Percentiles rank a stretch among this genome's conserved stretches.
These are phyloP conservation scores for Fomitiporia mediterranea DNA, from an alignment of 1,284 basidiomycete genomes.

Conservation along the genomic window DNA sequence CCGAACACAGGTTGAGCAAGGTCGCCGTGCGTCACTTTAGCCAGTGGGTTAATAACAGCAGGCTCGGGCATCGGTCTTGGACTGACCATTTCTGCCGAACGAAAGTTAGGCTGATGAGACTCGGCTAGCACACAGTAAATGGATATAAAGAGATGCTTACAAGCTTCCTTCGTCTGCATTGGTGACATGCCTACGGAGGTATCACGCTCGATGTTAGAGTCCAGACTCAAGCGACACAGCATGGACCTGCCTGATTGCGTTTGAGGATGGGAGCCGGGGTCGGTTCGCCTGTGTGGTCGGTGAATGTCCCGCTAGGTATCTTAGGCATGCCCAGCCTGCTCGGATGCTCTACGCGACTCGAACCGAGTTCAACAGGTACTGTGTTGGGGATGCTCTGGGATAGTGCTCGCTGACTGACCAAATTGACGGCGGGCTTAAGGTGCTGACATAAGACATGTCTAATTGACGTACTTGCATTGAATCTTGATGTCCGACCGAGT, in stretches of 20 bases:
- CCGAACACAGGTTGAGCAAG: conserved; percentile 32
- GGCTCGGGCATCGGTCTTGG: conserved; percentile 21
- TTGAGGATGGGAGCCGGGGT: conserved; percentile 50
- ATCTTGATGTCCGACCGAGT: too few relatives aligned
- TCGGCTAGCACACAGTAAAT: conserved; percentile 18
- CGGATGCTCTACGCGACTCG: too few relatives aligned
- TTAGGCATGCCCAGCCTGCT: conserved; percentile 9
- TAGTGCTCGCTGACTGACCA: neutral
- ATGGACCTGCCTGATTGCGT: conserved; percentile 47
- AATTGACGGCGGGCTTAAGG: conserved; percentile 1
- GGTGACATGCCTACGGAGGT: conserved; percentile 34
- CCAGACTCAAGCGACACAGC: neutral
- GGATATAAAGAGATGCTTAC: conserved; percentile 37
- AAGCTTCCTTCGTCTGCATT: conserved; percentile 69
- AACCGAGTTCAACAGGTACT: too few relatives aligned
- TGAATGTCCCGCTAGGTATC: neutral
- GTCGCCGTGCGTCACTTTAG: conserved; percentile 47
- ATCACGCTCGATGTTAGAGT: conserved; percentile 1
- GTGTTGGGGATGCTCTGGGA: neutral
- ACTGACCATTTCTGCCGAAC: conserved; percentile 58
- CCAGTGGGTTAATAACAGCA: conserved; percentile 14
- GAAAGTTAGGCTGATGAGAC: conserved; percentile 2
- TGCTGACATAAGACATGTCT: conserved; percentile 7
- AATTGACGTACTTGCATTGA: too few relatives aligned
- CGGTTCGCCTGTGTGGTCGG: conserved; percentile 19